These are phyloP conservation scores for Penicillium sp. DNA, from an alignment of 2,329 filamentous ascomycete genomes.

Conservation along the genomic window DNA sequence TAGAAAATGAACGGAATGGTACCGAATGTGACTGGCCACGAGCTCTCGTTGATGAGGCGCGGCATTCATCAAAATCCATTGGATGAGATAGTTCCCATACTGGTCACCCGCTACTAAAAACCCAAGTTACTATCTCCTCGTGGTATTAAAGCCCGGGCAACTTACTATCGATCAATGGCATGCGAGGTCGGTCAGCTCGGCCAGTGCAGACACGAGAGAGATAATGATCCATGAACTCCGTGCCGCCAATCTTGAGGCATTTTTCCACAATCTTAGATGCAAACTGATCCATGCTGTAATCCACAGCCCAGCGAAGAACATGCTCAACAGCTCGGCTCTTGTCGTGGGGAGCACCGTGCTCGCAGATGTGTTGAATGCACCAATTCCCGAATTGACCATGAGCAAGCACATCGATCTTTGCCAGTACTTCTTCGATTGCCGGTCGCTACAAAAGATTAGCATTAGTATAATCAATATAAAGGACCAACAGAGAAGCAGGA, in stretches of 20 bases:
- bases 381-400: slow-evolving; percentile 99
- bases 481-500: background rate
- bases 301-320: slow-evolving; percentile 85
- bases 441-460: slow-evolving; percentile 64
- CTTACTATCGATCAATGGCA: slow-evolving; percentile 89
- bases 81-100: slow-evolving; percentile 97
- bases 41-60: slow-evolving; percentile 85
- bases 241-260: slow-evolving; percentile 91
- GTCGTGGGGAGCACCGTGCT: slow-evolving; percentile 87
- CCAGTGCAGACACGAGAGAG: slow-evolving; percentile 92
- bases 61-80: slow-evolving; percentile 92
- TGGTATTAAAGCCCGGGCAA: slow-evolving; percentile 11
- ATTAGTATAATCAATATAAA: background rate
- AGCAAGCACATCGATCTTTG: slow-evolving; percentile 92
- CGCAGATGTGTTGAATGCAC: slow-evolving; percentile 99
- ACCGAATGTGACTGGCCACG: slow-evolving; percentile 86
- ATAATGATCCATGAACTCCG: slow-evolving; percentile 88
- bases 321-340: slow-evolving; percentile 93
- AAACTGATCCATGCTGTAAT: slow-evolving; percentile 99
- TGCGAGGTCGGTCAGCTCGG: slow-evolving; percentile 83
- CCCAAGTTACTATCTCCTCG: slow-evolving; percentile 7
- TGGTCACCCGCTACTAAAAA: slow-evolving; percentile 81
- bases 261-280: slow-evolving; percentile 99
- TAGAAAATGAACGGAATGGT: slow-evolving; percentile 9
- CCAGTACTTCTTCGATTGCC: slow-evolving; percentile 93